phyloP scores from a whole-genome alignment of 202 grass and related monocot species.

The Elaeis oleifera region DNA sequence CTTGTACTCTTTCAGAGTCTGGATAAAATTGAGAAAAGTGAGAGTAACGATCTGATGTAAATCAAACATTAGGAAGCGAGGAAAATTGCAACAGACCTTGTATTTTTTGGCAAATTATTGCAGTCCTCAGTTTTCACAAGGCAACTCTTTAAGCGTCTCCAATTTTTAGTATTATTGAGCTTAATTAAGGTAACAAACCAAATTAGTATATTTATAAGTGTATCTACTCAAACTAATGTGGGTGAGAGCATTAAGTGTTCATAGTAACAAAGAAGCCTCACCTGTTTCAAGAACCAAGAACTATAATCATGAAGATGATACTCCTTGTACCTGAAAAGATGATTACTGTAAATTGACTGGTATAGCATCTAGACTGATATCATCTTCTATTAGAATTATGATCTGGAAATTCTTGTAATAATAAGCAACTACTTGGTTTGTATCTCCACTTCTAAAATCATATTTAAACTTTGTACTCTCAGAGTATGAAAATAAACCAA shows the following conservation, averaged over 20 bases:
- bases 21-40: conserved; percentile 21
- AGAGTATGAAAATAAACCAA: no score
- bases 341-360: conserved; percentile 4
- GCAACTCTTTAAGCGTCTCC: conserved; percentile 80
- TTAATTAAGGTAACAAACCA: conserved; percentile 21
- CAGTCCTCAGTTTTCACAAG: conserved; percentile 92
- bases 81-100: conserved; percentile 41
- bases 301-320: conserved; percentile 94
- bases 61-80: conserved; percentile 13
- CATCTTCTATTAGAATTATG: no score
- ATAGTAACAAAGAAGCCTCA: conserved; percentile 17
- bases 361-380: no score
- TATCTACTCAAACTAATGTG: conserved; percentile 10
- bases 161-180: conserved; percentile 71
- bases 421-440: no score
- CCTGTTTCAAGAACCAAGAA: conserved; percentile 95
- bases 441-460: no score
- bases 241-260: background rate
- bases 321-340: conserved; percentile 68
- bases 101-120: conserved; percentile 80
- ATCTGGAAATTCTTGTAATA: no score
- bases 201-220: background rate
- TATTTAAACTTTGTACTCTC: no score
- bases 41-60: conserved; percentile 3
- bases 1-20: conserved; percentile 77